Evolutionary conservation across 2,329 filamentous ascomycete genomes (phyloP).

Genomic region (Chrysoporthe puriensis): DNA sequence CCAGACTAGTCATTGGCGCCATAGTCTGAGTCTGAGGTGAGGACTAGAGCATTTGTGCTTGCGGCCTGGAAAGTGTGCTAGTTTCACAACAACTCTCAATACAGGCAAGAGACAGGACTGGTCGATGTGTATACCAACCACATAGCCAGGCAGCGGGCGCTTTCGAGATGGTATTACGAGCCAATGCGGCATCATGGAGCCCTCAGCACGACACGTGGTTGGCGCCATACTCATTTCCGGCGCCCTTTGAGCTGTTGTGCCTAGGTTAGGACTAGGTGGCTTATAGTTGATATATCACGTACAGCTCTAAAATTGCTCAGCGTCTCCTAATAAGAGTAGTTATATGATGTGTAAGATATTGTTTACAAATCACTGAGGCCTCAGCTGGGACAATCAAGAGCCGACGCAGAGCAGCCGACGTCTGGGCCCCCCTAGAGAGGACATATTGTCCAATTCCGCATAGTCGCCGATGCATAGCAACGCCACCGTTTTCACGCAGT

Average conservation of each 20-base stretch:
- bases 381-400: not conserved
- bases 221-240: not conserved
- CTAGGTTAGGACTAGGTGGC: not conserved
- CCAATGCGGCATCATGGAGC: too few relatives aligned
- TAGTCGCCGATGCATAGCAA: not conserved
- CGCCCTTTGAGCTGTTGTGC: not conserved
- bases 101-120: not conserved
- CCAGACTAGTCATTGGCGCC: not conserved
- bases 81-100: not conserved
- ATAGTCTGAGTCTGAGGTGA: not conserved
- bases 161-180: too few relatives aligned
- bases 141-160: too few relatives aligned
- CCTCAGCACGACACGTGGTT: too few relatives aligned
- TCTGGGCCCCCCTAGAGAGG: too few relatives aligned
- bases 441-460: not conserved
- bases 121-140: not conserved
- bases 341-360: conserved; percentile 3
- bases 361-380: not conserved
- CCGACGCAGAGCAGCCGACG: too few relatives aligned
- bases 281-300: not conserved
- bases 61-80: not conserved
- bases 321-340: not conserved
- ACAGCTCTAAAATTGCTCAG: not conserved
- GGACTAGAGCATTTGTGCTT: not conserved
- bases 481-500: not conserved